These are phyloP conservation scores for Pinus taeda DNA, from an alignment of 75 land plant species.

Conservation along the genomic window DNA sequence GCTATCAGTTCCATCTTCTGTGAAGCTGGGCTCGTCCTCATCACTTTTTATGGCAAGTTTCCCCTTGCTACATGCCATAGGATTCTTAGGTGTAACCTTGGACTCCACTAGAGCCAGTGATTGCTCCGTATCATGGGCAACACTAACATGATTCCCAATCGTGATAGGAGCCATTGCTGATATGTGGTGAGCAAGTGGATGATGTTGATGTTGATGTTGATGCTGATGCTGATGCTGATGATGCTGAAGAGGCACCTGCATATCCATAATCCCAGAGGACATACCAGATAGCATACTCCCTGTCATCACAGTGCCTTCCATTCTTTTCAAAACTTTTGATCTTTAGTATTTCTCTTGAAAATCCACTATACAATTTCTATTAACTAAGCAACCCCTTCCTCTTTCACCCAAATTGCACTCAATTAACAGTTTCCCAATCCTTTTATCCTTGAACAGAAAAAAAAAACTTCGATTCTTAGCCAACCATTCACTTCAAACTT, in stretches of 20 bases:
- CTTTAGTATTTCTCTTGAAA: background rate
- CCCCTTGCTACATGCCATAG: background rate
- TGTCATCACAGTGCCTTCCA: slow-evolving; percentile 18
- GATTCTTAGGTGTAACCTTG: background rate
- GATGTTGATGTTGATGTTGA: slow-evolving; percentile 16
- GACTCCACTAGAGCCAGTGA: background rate
- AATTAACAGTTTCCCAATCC: background rate
- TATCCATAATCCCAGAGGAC: slow-evolving; percentile 16
- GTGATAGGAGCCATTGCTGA: slow-evolving; percentile 17
- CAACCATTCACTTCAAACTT: background rate
- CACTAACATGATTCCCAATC: slow-evolving; percentile 9
- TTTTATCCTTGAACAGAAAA: background rate
- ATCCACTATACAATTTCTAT: background rate
- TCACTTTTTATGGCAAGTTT: slow-evolving; percentile 7
- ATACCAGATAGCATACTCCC: slow-evolving; percentile 14
- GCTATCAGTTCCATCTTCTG: slow-evolving; percentile 13
- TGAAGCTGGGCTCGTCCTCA: slow-evolving; percentile 17
- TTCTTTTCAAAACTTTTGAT: background rate
- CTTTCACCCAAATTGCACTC: background rate
- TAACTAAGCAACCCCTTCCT: background rate
- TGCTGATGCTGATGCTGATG: slow-evolving; percentile 22
- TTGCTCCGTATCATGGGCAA: background rate
- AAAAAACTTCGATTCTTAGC: background rate
- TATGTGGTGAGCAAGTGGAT: slow-evolving; percentile 9
- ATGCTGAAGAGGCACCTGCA: slow-evolving; percentile 10